Evolutionary conservation across 106 monocot species (phyloP).

Genomic region (Platanthera guangdongensis): DNA sequence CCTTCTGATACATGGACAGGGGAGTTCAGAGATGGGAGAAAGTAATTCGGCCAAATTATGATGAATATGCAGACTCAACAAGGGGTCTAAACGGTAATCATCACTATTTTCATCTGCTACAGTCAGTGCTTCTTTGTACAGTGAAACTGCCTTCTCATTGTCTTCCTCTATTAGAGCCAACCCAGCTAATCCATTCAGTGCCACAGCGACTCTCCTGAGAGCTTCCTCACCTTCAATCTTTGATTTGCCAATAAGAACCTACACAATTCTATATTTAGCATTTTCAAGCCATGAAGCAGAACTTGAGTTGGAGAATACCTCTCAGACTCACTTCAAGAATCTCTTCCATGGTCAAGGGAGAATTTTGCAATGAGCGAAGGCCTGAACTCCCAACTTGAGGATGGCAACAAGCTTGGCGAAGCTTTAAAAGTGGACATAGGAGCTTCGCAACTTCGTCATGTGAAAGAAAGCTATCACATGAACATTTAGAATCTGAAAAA

Average conservation of each 20-base stretch:
- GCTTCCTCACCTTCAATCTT: conserved; percentile 98
- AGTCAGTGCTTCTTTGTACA: conserved; percentile 75
- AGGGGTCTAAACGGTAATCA: conserved; percentile 85
- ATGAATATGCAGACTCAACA: conserved; percentile 84
- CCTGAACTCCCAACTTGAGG: conserved; percentile 98
- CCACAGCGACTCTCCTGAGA: conserved; percentile 69
- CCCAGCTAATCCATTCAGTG: conserved; percentile 89
- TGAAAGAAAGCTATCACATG: conserved; percentile 47
- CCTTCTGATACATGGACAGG: conserved; percentile 19
- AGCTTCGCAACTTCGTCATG: conserved; percentile 60
- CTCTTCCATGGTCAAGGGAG: conserved; percentile 95
- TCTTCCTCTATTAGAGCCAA: conserved; percentile 69
- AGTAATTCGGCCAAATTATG: conserved; percentile 81
- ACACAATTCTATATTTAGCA: conserved; percentile 1
- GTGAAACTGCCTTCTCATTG: conserved; percentile 35
- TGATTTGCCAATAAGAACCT: conserved; percentile 92
- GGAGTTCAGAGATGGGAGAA: conserved; percentile 25
- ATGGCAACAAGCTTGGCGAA: conserved; percentile 98
- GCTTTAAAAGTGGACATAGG: conserved; percentile 72
- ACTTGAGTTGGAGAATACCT: neutral
- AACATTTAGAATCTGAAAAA: conserved; percentile 33
- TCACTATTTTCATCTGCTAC: conserved; percentile 55
- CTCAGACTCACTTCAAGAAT: conserved; percentile 62
- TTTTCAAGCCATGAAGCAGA: neutral
- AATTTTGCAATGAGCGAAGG: conserved; percentile 79